phyloP scores from a whole-genome alignment of 2,329 filamentous ascomycete genomes.

The Neobulgaria alba region DNA sequence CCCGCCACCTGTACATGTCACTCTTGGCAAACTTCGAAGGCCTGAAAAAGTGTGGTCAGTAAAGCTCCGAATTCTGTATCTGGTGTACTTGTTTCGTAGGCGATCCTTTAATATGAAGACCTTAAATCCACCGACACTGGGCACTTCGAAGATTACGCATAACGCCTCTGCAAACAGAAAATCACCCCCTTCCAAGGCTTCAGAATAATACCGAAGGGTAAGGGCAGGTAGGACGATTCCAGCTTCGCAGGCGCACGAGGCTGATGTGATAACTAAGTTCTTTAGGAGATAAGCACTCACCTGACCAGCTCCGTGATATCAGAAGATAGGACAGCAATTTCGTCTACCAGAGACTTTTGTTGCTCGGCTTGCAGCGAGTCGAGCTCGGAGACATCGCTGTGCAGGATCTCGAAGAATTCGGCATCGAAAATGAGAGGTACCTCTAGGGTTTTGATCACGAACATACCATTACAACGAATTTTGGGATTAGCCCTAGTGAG shows the following conservation, averaged over 20 bases:
- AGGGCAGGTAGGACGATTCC: too few species aligned
- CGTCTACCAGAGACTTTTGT: constrained; percentile 49
- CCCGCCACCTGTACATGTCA: constrained; percentile 68
- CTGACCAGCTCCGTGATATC: constrained; percentile 43
- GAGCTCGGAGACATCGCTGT: constrained; percentile 57
- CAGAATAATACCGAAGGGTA: too few species aligned
- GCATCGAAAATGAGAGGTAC: constrained; percentile 69
- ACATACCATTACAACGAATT: too few species aligned
- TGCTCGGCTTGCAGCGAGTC: constrained; percentile 57
- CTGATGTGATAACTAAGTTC: not conserved
- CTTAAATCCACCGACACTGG: too few species aligned
- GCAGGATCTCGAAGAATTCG: constrained; percentile 71
- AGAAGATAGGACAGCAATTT: constrained; percentile 56
- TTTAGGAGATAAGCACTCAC: constrained; percentile 3
- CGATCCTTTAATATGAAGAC: too few species aligned
- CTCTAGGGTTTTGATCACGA: constrained; percentile 52
- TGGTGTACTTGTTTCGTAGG: too few species aligned
- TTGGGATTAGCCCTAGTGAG: too few species aligned
- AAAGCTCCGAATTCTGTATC: too few species aligned
- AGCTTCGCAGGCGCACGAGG: not conserved
- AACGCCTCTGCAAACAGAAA: too few species aligned
- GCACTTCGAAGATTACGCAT: too few species aligned
- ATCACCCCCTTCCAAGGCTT: too few species aligned
- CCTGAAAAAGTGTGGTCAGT: too few species aligned
- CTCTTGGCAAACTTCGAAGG: constrained; percentile 53